Evolutionary conservation across 1,284 basidiomycete genomes (phyloP), one percentile per base, ranked within the genome.

Genomic region (Cryptococcus sp.): DNA sequence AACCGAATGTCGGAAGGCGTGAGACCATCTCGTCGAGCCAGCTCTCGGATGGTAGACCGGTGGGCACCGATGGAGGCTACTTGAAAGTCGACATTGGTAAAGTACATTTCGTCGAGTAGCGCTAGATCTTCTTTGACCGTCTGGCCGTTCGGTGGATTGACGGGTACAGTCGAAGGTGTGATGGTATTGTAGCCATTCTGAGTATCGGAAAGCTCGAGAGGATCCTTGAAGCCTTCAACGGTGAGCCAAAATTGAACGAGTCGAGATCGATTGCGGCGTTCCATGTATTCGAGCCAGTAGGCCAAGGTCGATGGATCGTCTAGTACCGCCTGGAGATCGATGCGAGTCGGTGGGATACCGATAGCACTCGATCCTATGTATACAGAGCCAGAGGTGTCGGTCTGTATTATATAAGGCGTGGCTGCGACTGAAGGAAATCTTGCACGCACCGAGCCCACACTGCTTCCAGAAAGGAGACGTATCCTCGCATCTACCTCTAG

Each of bases 221-320:
- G 94, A 59, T 94, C 89, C 73, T 97, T 97, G 79, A 97, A 93
- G 44, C 88, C 90, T 71, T 97, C 91, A 1, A 97, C 88, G 0
- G 90, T 88, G 2, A 97, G 77, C 94, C 94, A 97, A 73, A 97
- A 98, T 59, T 97, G 94, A 2, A 97, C 87, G 3, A 91, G 80
- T 9, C 89, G 69, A 14, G 90, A 86, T 25, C 87, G 82, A 50
- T 83, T 79, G 2, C 87, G 81, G 6, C 93, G 81, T 58, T 97
- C 94, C 88, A 97, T 93, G 65, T 88, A 94, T 73, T 98, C 94
- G 83, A 97, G 93, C 74, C 94, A 90, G 68, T 94, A 94, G 2
- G 87, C 91, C 1, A 97, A 78, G 0, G 90, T 89, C 25, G 83
- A 86, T 0, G 92, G 89, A 58, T 91, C 91, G 31, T 82, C 78